Conservation (phyloP, 257 asterid genomes). For the Solanum appendiculatum region DNA sequence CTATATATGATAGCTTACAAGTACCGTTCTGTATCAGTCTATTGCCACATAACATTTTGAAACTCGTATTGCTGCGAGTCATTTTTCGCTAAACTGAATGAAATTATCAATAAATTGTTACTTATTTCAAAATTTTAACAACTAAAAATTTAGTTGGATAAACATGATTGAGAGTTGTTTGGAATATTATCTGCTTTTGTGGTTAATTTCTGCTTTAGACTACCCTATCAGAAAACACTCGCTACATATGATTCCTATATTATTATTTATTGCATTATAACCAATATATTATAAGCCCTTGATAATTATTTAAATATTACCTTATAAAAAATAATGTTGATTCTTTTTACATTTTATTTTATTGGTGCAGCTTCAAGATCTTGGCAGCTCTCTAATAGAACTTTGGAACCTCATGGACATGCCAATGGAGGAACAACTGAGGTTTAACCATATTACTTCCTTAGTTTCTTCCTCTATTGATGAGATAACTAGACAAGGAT, state of each 20-base stretch:
- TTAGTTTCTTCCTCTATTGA: conserved; percentile 32
- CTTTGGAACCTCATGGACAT: conserved; percentile 66
- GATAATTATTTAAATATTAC: background rate
- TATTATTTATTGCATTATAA: background rate
- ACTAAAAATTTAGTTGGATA: background rate
- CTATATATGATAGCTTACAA: background rate
- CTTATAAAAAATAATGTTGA: background rate
- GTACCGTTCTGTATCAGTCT: background rate
- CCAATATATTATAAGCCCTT: background rate
- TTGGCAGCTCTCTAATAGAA: conserved; percentile 40
- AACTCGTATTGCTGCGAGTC: background rate
- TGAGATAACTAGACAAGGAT: conserved; percentile 37
- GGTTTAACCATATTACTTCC: conserved; percentile 37
- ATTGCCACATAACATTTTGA: background rate
- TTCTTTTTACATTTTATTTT: background rate
- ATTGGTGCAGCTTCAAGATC: conserved; percentile 38
- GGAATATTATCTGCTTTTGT: background rate
- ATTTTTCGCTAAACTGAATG: background rate
- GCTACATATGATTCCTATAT: background rate
- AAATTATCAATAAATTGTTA: background rate
- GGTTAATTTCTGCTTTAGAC: background rate
- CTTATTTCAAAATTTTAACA: background rate
- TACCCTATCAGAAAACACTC: background rate
- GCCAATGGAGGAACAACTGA: conserved; percentile 38
- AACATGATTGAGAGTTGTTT: background rate